These are phyloP conservation scores for Amauroascus verrucosus DNA, from an alignment of 2,329 filamentous ascomycete genomes.

Conservation along the genomic window DNA sequence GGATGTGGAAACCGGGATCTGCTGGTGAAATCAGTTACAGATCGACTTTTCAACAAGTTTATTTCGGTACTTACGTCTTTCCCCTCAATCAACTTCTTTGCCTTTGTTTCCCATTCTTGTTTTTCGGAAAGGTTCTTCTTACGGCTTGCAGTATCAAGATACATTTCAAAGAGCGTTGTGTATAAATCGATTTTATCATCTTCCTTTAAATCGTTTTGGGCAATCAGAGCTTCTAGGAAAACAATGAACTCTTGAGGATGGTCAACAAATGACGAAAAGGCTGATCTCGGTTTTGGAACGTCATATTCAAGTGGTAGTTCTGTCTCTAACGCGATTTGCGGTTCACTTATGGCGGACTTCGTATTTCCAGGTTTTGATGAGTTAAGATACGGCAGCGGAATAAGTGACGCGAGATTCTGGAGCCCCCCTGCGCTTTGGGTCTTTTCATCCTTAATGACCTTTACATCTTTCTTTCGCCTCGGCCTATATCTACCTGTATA, in stretches of 20 bases:
- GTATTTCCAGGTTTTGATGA: slow-evolving; percentile 41
- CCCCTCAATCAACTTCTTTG: slow-evolving; percentile 75
- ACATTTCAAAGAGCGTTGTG: slow-evolving; percentile 97
- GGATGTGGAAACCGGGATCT: slow-evolving; percentile 77
- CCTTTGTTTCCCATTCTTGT: slow-evolving; percentile 79
- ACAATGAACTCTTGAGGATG: slow-evolving; percentile 83
- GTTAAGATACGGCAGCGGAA: slow-evolving; percentile 79
- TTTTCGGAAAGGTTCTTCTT: slow-evolving; percentile 57
- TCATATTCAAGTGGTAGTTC: slow-evolving; percentile 54
- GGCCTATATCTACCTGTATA: slow-evolving; percentile 79
- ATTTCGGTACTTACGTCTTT: slow-evolving; percentile 50
- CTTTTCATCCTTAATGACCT: slow-evolving; percentile 40
- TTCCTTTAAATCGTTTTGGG: slow-evolving; percentile 58
- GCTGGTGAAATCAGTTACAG: slow-evolving; percentile 8
- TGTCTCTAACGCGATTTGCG: slow-evolving; percentile 19
- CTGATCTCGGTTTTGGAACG: slow-evolving; percentile 70
- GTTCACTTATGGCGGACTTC: slow-evolving; percentile 25
- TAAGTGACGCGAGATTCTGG: slow-evolving; percentile 71
- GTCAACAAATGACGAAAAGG: slow-evolving; percentile 94
- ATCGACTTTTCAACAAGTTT: background rate
- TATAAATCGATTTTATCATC: slow-evolving; percentile 76
- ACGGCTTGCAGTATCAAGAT: slow-evolving; percentile 74
- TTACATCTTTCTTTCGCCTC: slow-evolving; percentile 46
- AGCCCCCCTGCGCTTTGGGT: slow-evolving; percentile 57
- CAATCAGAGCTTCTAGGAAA: slow-evolving; percentile 80